A percentile compares a stretch with the other conserved stretches of the same genome.
Conservation (phyloP, 768 basidiomycete species). For the Artomyces pyxidatus region DNA sequence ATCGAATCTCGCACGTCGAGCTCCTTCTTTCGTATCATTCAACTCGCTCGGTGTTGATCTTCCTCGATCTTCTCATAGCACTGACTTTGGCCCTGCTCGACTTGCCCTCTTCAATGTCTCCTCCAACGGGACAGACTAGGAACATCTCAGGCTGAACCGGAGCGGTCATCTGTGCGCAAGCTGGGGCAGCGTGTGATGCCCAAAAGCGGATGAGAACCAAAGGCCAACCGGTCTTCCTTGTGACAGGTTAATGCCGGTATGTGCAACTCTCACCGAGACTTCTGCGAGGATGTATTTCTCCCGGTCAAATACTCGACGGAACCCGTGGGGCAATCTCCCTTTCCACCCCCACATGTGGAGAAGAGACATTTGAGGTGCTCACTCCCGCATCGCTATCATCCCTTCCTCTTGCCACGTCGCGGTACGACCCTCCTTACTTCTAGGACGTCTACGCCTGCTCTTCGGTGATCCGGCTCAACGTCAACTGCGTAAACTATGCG, state of each 20-base stretch:
- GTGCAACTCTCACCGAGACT: constrained; percentile 7
- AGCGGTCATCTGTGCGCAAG: too few relatives aligned
- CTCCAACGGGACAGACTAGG: too few relatives aligned
- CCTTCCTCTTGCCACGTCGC: background rate
- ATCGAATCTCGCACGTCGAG: too few relatives aligned
- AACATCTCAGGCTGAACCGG: too few relatives aligned
- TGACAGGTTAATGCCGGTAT: constrained; percentile 1
- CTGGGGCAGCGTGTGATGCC: background rate
- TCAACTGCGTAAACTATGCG: background rate
- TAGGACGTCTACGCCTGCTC: too few relatives aligned
- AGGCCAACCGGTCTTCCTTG: background rate
- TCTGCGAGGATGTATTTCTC: constrained; percentile 5
- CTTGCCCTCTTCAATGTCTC: too few relatives aligned
- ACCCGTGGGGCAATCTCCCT: background rate
- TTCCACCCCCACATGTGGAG: background rate
- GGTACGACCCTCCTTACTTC: too few relatives aligned
- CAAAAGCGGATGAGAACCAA: background rate
- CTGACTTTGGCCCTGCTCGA: too few relatives aligned
- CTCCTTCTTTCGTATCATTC: too few relatives aligned
- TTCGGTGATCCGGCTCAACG: too few relatives aligned
- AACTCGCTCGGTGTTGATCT: too few relatives aligned
- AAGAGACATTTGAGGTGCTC: background rate
- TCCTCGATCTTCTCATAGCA: too few relatives aligned
- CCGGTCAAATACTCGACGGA: constrained; percentile 2
- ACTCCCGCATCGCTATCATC: background rate